Conservation (phyloP, 2,329 filamentous ascomycete genomes). For the Epichloe sp. region DNA sequence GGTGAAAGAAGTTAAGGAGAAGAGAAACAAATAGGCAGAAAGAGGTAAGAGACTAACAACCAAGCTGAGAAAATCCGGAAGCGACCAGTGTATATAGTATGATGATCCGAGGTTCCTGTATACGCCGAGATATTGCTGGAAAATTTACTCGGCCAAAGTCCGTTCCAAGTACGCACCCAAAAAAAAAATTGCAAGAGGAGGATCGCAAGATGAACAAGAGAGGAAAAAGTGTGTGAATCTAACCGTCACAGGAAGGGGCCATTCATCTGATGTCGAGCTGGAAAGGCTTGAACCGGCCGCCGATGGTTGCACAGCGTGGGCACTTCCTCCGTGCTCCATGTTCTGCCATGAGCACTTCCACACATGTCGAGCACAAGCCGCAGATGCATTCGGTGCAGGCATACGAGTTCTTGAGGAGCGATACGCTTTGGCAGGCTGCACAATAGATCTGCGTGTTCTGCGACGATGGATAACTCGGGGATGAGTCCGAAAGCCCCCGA, state of each 20-base stretch:
- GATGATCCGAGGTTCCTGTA: not conserved
- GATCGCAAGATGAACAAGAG: not conserved
- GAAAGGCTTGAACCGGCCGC: constrained; percentile 72
- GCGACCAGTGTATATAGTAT: not conserved
- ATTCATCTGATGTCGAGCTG: constrained; percentile 53
- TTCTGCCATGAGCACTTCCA: constrained; percentile 65
- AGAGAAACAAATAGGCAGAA: not conserved
- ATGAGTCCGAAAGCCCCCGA: constrained; percentile 54
- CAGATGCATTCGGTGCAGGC: constrained; percentile 96
- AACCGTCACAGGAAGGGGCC: constrained; percentile 3
- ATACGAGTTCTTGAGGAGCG: constrained; percentile 68
- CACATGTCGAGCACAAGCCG: constrained; percentile 78
- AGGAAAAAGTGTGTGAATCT: not conserved
- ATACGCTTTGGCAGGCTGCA: constrained; percentile 69
- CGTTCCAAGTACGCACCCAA: not conserved
- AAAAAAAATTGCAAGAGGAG: not conserved
- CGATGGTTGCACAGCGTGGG: constrained; percentile 66
- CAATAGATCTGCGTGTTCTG: constrained; percentile 84
- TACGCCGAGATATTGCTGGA: not conserved
- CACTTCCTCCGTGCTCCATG: constrained; percentile 66
- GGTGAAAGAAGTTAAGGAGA: not conserved
- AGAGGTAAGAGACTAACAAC: not conserved
- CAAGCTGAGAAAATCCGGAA: not conserved
- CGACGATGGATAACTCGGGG: constrained; percentile 56
- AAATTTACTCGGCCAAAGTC: not conserved